phyloP scores from a whole-genome alignment of 2,329 filamentous ascomycete genomes.

The Fusarium sp. region DNA sequence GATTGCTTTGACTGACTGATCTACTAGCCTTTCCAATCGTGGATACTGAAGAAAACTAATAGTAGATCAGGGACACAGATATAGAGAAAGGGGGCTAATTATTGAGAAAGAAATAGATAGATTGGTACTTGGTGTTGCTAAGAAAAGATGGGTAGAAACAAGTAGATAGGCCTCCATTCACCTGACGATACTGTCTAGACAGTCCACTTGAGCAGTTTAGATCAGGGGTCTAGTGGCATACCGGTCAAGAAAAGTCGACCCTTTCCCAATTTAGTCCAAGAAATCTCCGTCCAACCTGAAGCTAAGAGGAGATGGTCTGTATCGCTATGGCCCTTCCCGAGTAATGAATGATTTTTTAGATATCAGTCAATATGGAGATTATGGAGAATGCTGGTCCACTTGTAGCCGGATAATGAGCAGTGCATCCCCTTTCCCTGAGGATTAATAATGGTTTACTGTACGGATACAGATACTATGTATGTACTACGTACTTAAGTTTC shows the following conservation, averaged over 20 bases:
- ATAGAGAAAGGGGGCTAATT: not conserved
- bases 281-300: not conserved
- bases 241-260: not conserved
- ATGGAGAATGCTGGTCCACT: not conserved
- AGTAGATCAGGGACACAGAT: not conserved
- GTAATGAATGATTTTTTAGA: not conserved
- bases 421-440: not conserved
- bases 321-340: not conserved
- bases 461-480: not conserved
- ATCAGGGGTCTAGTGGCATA: not conserved
- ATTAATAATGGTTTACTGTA: not conserved
- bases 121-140: not conserved
- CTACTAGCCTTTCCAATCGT: not conserved
- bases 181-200: too few relatives aligned
- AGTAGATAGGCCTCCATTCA: not conserved
- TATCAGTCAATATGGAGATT: not conserved
- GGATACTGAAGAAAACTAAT: not conserved
- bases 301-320: not conserved
- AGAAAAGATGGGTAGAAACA: not conserved
- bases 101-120: not conserved
- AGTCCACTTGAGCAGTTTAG: not conserved
- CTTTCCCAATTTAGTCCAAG: not conserved
- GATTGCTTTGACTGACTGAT: not conserved
- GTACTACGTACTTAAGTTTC: not conserved
- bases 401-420: constrained; percentile 13